Evolutionary conservation across 768 basidiomycete species (phyloP).

Genomic region (Boletus reticulatus): DNA sequence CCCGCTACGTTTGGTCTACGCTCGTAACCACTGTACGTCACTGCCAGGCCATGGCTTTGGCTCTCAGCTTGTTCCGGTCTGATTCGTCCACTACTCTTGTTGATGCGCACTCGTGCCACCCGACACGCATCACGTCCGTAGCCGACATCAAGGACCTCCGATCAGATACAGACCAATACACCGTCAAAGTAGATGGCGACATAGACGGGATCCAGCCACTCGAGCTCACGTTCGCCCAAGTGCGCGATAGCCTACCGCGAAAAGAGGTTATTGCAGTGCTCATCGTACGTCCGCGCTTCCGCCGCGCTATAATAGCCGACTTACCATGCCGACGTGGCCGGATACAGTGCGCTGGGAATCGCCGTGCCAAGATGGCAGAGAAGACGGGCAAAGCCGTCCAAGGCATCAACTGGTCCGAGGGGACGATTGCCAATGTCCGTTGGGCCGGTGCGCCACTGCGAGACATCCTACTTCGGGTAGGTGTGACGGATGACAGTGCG

Average conservation of each 20-base stretch:
- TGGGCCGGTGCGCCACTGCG: conserved; percentile 64
- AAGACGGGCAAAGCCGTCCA: conserved; percentile 47
- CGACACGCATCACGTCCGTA: neutral
- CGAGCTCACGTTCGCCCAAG: conserved; percentile 19
- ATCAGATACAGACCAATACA: conserved; percentile 20
- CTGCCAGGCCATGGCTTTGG: conserved; percentile 1
- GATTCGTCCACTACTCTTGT: neutral
- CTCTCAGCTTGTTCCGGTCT: neutral
- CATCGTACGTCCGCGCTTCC: conserved; percentile 39
- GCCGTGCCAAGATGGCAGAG: conserved; percentile 61
- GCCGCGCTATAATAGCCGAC: neutral
- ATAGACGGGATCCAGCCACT: conserved; percentile 11
- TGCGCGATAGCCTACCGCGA: conserved; percentile 15
- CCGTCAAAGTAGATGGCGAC: conserved; percentile 29
- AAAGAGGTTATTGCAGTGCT: conserved; percentile 49
- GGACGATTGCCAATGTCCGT: conserved; percentile 65
- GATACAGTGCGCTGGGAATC: conserved; percentile 60
- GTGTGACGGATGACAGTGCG: conserved; percentile 30
- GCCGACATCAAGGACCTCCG: conserved; percentile 28
- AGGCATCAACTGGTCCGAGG: conserved; percentile 64
- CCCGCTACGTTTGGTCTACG: conserved; percentile 63
- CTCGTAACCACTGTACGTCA: conserved; percentile 66
- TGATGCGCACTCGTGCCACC: neutral
- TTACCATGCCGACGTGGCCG: neutral
- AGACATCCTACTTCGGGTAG: conserved; percentile 49